A percentile compares a stretch with the other conserved stretches of the same genome.
Evolutionary conservation across 148 eudicot species (phyloP).

Genomic region (Diospyros lotus): DNA sequence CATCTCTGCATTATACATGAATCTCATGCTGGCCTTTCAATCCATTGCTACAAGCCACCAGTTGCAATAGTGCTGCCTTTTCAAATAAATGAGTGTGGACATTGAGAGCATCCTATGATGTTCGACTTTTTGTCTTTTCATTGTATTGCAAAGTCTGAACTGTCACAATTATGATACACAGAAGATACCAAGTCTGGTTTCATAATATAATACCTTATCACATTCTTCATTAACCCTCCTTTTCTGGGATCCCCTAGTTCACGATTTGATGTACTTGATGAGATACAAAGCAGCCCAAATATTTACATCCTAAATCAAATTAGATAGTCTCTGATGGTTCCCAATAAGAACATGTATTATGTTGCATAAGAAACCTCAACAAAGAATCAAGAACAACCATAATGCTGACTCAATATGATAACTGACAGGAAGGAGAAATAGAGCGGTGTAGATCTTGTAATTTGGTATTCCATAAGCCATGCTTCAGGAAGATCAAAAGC

Average conservation of each 20-base stretch:
- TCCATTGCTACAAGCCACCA: not conserved
- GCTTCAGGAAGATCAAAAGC: slow-evolving; percentile 25
- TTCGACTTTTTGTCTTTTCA: not conserved
- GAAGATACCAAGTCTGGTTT: not conserved
- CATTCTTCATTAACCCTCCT: not conserved
- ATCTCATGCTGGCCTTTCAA: not conserved
- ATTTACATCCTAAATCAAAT: not conserved
- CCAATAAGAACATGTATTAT: not conserved
- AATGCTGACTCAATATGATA: not conserved
- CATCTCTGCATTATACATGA: not conserved
- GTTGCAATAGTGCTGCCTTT: not conserved
- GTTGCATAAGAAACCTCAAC: not conserved
- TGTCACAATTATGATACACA: not conserved
- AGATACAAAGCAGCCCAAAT: not conserved
- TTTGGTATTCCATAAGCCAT: slow-evolving; percentile 2
- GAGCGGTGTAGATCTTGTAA: slow-evolving; percentile 15
- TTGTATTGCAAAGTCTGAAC: not conserved
- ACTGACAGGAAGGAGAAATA: slow-evolving; percentile 35
- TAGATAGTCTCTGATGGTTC: not conserved
- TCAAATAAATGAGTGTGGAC: not conserved
- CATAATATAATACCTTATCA: not conserved
- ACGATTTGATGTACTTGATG: not conserved
- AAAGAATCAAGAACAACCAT: not conserved
- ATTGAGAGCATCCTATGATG: not conserved
- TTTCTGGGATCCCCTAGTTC: not conserved